Conservation (phyloP, 805 yeast genomes). For the Kazachstania africana region DNA sequence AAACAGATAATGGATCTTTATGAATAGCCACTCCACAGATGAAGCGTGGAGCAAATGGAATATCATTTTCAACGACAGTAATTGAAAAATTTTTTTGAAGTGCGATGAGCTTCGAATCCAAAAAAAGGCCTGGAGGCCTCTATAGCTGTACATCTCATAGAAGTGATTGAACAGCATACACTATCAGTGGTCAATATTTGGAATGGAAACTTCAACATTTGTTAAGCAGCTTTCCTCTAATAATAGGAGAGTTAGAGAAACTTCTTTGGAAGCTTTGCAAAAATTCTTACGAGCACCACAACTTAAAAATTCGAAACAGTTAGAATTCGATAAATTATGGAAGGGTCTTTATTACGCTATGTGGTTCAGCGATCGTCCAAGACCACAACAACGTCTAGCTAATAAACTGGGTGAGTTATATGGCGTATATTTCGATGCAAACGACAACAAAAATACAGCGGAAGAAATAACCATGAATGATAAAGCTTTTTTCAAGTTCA, state of each 20-base stretch:
- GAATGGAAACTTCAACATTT: conserved; percentile 36
- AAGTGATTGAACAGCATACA: no score
- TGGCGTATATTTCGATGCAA: conserved; percentile 16
- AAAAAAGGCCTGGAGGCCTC: no score
- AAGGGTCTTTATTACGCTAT: conserved; percentile 88
- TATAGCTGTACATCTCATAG: no score
- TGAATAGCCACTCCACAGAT: conserved; percentile 11
- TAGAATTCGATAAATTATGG: conserved; percentile 79
- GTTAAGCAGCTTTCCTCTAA: conserved; percentile 80
- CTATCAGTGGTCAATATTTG: no score
- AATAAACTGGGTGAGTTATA: conserved; percentile 48
- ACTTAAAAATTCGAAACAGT: conserved; percentile 29
- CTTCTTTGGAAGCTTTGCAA: conserved; percentile 55
- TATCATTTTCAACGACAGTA: no score
- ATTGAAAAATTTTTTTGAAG: no score
- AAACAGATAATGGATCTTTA: conserved; percentile 13
- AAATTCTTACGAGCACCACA: conserved; percentile 40
- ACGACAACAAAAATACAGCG: conserved; percentile 20
- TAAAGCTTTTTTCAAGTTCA: conserved; percentile 37
- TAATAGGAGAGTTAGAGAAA: conserved; percentile 57
- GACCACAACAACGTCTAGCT: conserved; percentile 82
- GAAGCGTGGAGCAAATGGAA: no score
- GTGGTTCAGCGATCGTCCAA: conserved; percentile 95
- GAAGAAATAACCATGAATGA: conserved; percentile 15
- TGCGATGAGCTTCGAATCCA: no score